These are phyloP conservation scores for Cyclotella kingstonii DNA, from an alignment of 108 stramenopile species.

Conservation along the genomic window DNA sequence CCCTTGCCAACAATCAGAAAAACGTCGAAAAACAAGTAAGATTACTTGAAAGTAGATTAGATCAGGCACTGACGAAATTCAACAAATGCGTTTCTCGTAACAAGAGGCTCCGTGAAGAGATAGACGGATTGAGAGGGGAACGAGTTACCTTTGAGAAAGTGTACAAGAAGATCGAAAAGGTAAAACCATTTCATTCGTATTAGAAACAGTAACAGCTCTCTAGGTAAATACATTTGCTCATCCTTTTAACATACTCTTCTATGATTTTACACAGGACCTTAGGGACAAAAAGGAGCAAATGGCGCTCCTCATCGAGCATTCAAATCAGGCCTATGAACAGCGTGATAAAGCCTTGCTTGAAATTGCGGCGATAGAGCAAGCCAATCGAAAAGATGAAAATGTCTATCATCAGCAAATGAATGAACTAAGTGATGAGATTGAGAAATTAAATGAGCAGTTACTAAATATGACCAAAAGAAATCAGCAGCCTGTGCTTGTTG, in stretches of 20 bases:
- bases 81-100: conserved; percentile 79
- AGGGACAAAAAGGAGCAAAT: conserved; percentile 79
- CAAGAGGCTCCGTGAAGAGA: conserved; percentile 72
- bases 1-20: conserved; percentile 53
- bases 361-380: conserved; percentile 83
- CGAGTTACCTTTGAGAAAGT: conserved; percentile 84
- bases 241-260: too few relatives aligned
- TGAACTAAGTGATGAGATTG: conserved; percentile 51
- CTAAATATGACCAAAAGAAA: conserved; percentile 23
- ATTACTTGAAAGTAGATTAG: conserved; percentile 83
- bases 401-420: conserved; percentile 71
- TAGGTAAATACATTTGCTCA: too few relatives aligned
- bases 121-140: conserved; percentile 82
- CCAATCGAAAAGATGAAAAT: conserved; percentile 71
- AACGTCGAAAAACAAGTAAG: conserved; percentile 78
- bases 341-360: conserved; percentile 83
- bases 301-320: conserved; percentile 82
- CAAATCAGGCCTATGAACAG: conserved; percentile 82
- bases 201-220: too few relatives aligned
- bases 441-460: conserved; percentile 29
- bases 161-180: conserved; percentile 76
- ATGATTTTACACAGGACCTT: conserved; percentile 43
- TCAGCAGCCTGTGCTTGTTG: conserved; percentile 19
- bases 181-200: too few relatives aligned
- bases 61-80: conserved; percentile 85